Conservation (phyloP, 306 rosid genomes). For the Begonia peltatifolia region DNA sequence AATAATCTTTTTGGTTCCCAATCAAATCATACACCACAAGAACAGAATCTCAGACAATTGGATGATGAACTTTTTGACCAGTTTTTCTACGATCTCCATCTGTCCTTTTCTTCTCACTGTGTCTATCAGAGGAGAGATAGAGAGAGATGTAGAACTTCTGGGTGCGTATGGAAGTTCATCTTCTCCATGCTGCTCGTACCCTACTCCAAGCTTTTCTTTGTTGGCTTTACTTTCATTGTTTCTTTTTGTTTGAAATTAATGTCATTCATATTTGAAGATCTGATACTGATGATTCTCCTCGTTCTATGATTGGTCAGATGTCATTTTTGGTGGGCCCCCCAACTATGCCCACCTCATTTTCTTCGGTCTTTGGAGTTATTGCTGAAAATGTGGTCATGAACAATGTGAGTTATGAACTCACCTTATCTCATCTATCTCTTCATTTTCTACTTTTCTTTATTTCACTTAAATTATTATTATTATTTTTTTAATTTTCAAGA, state of each 20-base stretch:
- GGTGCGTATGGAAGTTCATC: no score
- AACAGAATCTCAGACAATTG: conserved; percentile 77
- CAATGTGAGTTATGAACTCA: no score
- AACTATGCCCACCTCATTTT: neutral
- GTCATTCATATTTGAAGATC: no score
- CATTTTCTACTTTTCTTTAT: no score
- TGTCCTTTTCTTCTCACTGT: conserved; percentile 17
- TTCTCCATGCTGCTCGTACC: conserved; percentile 70
- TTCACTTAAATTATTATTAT: no score
- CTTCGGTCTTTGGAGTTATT: neutral
- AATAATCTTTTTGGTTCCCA: conserved; percentile 36
- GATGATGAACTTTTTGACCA: conserved; percentile 59
- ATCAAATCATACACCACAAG: conserved; percentile 55
- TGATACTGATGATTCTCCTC: neutral
- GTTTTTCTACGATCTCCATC: conserved; percentile 8
- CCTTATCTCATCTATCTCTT: no score
- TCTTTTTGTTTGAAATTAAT: neutral
- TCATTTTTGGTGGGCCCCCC: neutral
- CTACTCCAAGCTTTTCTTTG: neutral
- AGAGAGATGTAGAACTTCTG: conserved; percentile 29
- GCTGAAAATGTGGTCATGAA: no score
- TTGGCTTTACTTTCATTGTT: neutral
- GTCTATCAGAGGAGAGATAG: conserved; percentile 3
- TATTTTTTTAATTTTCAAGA: no score
- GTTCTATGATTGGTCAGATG: neutral